Evolutionary conservation across 805 yeast genomes (phyloP), one percentile per base, ranked within the genome.

Genomic region (Kluyveromyces aestuarii): DNA sequence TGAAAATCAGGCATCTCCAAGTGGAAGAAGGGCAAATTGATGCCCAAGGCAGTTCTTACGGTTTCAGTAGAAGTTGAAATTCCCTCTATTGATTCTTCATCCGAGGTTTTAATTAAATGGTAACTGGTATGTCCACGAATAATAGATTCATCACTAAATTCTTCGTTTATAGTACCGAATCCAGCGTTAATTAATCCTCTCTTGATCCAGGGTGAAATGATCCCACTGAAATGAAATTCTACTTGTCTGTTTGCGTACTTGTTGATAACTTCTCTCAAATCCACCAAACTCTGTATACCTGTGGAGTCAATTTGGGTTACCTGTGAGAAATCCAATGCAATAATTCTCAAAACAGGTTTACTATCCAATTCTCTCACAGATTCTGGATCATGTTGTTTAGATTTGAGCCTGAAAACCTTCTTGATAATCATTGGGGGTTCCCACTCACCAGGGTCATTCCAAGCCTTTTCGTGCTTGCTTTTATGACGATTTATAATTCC

Each of bases 191-290:
- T 62, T 55, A 90, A 75, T 6, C 84, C 84, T 60, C 91, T 77
- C 59, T 87, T 80, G 48, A 86, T 79, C 97, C 97, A 90, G 9
- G 91, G 90, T 48, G 85, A 81, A 41, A 85, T 69, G 33, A 90
- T 79, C 25, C 96, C 95, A 10, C 86, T 79, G 64, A 90, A 89
- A 67, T 90, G 97, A 69, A 83, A 82, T 67, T 90, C 96, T 50
- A 88, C 90, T 55, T 84, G 88, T 50, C 84, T 72, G 61, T 87
- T 90, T 16, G 93, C 84, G 59, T 85, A 87, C 49, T 71, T 75
- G 66, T 81, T 80, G 44, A 88, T 66, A 14, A 88, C 81, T 56
- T 81, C 82, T 54, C 84, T 75, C 57, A 87, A 71, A 63, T 90
- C 97, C 45, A 82, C 79, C 49, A 90, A 71, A 2, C 83, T 73